Conservation (phyloP, 2,329 filamentous ascomycete genomes). For the Teratosphaeriaceae sp. region DNA sequence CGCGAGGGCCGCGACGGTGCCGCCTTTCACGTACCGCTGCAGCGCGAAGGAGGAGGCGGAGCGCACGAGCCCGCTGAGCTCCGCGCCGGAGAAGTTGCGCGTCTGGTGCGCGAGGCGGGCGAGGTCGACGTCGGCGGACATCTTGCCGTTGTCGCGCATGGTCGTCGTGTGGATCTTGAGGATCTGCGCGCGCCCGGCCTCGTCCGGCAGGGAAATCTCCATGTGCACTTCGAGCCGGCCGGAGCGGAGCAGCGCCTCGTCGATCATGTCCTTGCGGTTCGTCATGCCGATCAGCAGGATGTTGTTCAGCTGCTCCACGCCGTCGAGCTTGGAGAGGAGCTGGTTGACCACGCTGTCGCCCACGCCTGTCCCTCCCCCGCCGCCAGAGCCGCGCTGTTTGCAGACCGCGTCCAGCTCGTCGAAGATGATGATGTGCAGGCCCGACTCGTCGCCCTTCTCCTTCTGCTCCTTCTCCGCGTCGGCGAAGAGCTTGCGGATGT, state of each 20-base stretch:
- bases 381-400: constrained; percentile 91
- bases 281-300: constrained; percentile 99
- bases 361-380: constrained; percentile 86
- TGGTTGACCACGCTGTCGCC: constrained; percentile 98
- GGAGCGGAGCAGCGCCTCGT: constrained; percentile 85
- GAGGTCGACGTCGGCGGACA: constrained; percentile 71
- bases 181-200: constrained; percentile 82
- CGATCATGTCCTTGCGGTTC: constrained; percentile 98
- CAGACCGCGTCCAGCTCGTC: constrained; percentile 97
- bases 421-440: constrained; percentile 97
- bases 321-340: constrained; percentile 83
- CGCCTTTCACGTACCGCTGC: constrained; percentile 83
- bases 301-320: constrained; percentile 94
- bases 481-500: constrained; percentile 91
- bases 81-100: constrained; percentile 96
- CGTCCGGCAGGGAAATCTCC: constrained; percentile 91
- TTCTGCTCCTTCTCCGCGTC: constrained; percentile 98
- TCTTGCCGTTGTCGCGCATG: constrained; percentile 67
- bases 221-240: constrained; percentile 95
- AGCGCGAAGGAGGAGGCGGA: constrained; percentile 90
- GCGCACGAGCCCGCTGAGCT: constrained; percentile 85
- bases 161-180: constrained; percentile 82
- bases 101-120: constrained; percentile 71
- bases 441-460: constrained; percentile 91
- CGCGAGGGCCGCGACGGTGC: constrained; percentile 71